Evolutionary conservation across 2,329 filamentous ascomycete species (phyloP).

Genomic region (Macrophomina pseudophaseolina): DNA sequence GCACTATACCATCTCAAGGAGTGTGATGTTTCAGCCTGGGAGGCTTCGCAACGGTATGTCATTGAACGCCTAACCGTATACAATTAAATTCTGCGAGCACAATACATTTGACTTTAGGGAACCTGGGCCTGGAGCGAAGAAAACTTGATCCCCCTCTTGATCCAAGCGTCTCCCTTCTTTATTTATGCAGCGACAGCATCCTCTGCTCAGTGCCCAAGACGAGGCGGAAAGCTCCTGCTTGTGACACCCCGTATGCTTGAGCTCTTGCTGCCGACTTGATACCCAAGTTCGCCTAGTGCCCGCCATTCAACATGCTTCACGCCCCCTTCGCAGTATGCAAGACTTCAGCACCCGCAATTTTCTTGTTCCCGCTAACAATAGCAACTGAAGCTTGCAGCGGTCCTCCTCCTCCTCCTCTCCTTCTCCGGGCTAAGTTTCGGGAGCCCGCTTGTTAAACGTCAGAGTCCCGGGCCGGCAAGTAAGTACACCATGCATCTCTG

Average conservation of each 20-base stretch:
- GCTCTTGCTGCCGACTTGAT: background rate
- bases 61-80: background rate
- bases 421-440: background rate
- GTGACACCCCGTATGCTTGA: background rate
- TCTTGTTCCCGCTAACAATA: background rate
- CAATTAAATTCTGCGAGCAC: background rate
- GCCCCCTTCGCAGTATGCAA: background rate
- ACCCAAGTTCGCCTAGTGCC: background rate
- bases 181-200: background rate
- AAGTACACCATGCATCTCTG: background rate
- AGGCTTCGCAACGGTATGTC: background rate
- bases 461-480: constrained; percentile 8
- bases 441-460: background rate
- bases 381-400: background rate
- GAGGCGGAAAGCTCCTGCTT: background rate
- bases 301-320: background rate
- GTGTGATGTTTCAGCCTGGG: background rate
- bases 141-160: background rate
- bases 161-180: background rate
- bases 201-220: background rate
- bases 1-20: background rate
- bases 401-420: background rate
- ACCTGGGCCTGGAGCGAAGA: too few relatives aligned
- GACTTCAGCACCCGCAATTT: too few relatives aligned
- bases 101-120: constrained; percentile 1